phyloP scores from a whole-genome alignment of 23 red algal species.

The Gracilaria gracilis region DNA sequence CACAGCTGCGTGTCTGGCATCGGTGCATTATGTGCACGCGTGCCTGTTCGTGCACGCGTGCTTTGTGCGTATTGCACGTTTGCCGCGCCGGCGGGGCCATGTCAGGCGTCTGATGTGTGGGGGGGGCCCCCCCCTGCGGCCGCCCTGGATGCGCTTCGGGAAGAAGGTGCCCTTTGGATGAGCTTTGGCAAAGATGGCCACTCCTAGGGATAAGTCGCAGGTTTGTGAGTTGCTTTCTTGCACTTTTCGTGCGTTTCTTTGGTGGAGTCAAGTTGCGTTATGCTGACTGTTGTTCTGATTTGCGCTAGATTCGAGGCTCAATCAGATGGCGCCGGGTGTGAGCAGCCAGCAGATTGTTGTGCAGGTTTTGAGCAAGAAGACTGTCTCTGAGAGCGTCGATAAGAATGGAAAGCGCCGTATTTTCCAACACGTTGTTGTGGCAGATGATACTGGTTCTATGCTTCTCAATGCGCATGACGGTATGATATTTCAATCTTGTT shows the following conservation, averaged over 20 bases:
- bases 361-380: slow-evolving; percentile 26
- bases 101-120: too few relatives aligned
- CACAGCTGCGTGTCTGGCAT: not conserved
- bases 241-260: not conserved
- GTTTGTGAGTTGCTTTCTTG: slow-evolving; percentile 21
- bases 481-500: not conserved
- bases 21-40: not conserved
- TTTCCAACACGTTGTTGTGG: not conserved
- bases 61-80: too few relatives aligned
- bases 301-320: not conserved
- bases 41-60: not conserved
- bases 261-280: not conserved
- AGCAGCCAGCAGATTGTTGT: slow-evolving; percentile 4
- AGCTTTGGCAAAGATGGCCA: too few relatives aligned
- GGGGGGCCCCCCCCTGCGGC: too few relatives aligned
- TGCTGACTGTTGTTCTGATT: not conserved
- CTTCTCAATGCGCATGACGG: slow-evolving; percentile 23
- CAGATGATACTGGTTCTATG: slow-evolving; percentile 19
- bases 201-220: not conserved
- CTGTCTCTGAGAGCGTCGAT: not conserved
- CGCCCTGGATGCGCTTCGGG: too few relatives aligned
- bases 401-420: not conserved
- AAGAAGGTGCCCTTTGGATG: too few relatives aligned
- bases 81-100: too few relatives aligned
- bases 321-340: slow-evolving; percentile 6